Base-by-base conservation (phyloP, 768 basidiomycete species). In the Lentinula sp. region DNA sequence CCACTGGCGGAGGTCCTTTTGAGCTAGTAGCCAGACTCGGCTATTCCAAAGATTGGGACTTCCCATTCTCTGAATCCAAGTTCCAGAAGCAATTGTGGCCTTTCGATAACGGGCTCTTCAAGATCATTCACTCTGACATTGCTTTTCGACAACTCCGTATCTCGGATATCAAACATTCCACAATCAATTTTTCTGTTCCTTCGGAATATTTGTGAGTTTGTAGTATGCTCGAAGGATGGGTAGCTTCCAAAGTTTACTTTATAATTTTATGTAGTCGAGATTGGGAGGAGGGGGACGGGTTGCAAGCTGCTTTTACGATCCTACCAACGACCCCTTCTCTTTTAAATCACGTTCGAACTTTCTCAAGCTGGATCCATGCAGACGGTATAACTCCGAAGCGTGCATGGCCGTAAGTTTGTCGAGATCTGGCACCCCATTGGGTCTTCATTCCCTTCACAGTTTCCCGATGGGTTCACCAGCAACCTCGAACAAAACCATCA, bases 111-210 rank as follows among this genome's bases (percentile, higher is more conserved):
- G 39, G 10, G 9, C 6, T 68, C 10, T 69, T 70, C 51, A 60
- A 50, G 33, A 62, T 69, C 1, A 50, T 70, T 16, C 68, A 65
- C 58, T 70, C 69, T 15, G 67, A 70, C 32, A 51, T 72, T 32
- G 66, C 67, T 12, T 70, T 72, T 51, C 64, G 63, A 7, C 63
- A 65, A 0, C 62, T 72, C 2, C 67, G 63, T 36, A 61, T 70
- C 37, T 66, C 68, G 1, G 66, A 68, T 64, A 67, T 63, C 41
- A 61, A 65, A 39, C 54, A 63, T 43, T 60, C 49, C 9, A 63
- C 58, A 4, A 64, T 72, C 16, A 61, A 70, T 54, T 72, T 69
- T 60, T 56, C 63, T 6, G 42, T 72, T 1, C 67, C 71, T 7
- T 65, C 65, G 1, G 61, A 61, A 10, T 56, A 66, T 55, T 68